Conservation (phyloP, 169 alveolate species). For the Cyclospora cayetanensis region DNA sequence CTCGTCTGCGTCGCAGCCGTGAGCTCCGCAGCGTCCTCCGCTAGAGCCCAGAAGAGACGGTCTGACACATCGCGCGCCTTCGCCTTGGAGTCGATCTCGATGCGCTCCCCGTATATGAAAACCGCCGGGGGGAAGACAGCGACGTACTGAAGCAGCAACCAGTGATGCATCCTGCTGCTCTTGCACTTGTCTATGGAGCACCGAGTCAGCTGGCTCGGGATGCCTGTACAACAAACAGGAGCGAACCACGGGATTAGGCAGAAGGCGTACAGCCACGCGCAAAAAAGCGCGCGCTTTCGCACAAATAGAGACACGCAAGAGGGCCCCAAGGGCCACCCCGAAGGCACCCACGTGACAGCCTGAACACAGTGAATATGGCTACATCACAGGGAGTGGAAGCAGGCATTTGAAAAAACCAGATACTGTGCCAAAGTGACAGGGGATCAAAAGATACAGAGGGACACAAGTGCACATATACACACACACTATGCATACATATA, state of each 20-base stretch:
- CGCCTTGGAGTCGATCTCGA: slow-evolving; percentile 53
- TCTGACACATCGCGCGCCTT: slow-evolving; percentile 45
- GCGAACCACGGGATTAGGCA: not conserved
- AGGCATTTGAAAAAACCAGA: not conserved
- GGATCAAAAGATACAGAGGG: not conserved
- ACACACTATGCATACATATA: not conserved
- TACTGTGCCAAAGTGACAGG: not conserved
- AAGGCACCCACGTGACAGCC: too few species aligned
- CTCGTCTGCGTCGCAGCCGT: not conserved
- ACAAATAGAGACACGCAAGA: not conserved
- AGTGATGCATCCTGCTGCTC: slow-evolving; percentile 59
- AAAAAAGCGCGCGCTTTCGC: not conserved
- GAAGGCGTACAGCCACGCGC: not conserved
- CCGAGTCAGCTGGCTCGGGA: slow-evolving; percentile 59
- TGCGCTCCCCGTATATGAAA: slow-evolving; percentile 62
- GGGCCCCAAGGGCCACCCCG: not conserved
- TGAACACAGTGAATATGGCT: too few species aligned
- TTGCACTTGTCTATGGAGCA: slow-evolving; percentile 48
- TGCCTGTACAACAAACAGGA: not conserved
- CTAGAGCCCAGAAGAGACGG: slow-evolving; percentile 37
- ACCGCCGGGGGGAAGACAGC: slow-evolving; percentile 60
- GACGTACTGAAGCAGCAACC: slow-evolving; percentile 71
- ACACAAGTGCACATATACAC: not conserved
- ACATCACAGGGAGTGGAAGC: too few species aligned
- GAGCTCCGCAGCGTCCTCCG: slow-evolving; percentile 34